A percentile compares a stretch with the other conserved stretches of the same genome.
Conservation (phyloP, 2,329 filamentous ascomycete genomes). For the Ascochyta koolunga region DNA sequence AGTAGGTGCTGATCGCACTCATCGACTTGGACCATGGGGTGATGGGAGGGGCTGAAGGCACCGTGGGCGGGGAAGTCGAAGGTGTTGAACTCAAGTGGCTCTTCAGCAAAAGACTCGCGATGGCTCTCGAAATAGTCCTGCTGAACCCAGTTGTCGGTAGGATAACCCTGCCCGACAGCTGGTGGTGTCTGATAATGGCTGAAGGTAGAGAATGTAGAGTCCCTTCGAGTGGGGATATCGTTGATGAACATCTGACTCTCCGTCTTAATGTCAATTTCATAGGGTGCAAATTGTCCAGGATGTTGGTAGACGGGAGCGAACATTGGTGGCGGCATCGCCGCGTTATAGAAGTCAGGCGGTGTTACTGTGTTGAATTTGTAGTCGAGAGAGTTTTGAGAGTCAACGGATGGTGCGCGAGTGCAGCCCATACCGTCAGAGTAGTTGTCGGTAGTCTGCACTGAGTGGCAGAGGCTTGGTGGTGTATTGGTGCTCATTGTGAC, state of each 20-base stretch:
- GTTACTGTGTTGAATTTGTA: constrained; percentile 69
- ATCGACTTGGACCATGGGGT: constrained; percentile 80
- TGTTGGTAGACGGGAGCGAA: constrained; percentile 54
- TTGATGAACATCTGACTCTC: constrained; percentile 94
- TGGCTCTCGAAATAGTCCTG: constrained; percentile 72
- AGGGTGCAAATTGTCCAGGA: constrained; percentile 72
- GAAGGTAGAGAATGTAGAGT: constrained; percentile 90
- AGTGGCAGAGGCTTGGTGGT: constrained; percentile 81
- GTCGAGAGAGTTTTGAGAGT: constrained; percentile 74
- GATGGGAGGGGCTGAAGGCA: constrained; percentile 63
- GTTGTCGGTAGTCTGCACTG: constrained; percentile 78
- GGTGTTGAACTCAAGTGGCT: constrained; percentile 72
- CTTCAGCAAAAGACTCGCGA: constrained; percentile 67
- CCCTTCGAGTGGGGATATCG: constrained; percentile 80
- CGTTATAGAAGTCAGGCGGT: constrained; percentile 63
- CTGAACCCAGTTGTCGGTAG: constrained; percentile 73
- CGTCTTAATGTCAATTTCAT: constrained; percentile 95
- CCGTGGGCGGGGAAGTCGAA: constrained; percentile 80
- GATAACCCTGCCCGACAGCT: constrained; percentile 69
- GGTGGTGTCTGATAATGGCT: constrained; percentile 87
- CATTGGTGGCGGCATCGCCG: constrained; percentile 62
- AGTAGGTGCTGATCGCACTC: constrained; percentile 86
- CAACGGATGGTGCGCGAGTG: constrained; percentile 77
- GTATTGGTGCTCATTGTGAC: constrained; percentile 62
- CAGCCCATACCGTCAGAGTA: constrained; percentile 74